Evolutionary conservation across 352 stramenopile species (phyloP), one percentile per base, ranked within the genome.

Genomic region (Salisapilia sapeloensis): DNA sequence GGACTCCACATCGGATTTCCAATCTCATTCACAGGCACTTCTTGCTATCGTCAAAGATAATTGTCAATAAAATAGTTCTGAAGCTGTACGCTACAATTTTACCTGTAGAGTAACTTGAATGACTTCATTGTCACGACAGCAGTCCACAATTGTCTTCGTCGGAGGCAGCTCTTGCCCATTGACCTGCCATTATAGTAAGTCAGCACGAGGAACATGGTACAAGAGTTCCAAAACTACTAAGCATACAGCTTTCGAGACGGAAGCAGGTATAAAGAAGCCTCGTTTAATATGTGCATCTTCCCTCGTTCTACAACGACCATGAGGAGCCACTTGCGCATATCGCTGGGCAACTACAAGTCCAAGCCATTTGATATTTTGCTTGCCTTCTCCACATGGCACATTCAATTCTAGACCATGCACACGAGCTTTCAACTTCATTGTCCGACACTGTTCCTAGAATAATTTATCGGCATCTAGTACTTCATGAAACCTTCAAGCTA

Each of bases 311-410:
- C 53, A 77, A 17, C 70, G 67, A 4, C 70, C 71, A 15, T 86
- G 71, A 2, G 67, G 69, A 4, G 56, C 53, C 24, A 50, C 48
- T 2, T 84, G 40, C 21, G 76, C 55, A 35, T 89, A 90, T 23
- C 70, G 61, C 35, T 92, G 76, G 2, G 67, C 71, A 13, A 70
- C 74, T 15, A 55, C 74, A 7, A 87, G 55, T 1, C 71, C 71
- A n/a, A 92, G 66, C 76, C 76, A 90, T 29, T 82, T 83, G 49
- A 82, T 50, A 18, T 46, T 74, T 51, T 92, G 75, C 15, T 34
- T 42, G 10, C 76, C 76, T 45, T 81, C 71, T 18, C 76, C 76
- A 46, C 76, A 90, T 2, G 71, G 55, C n/a, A 92, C 50, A 3
- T 50, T 40, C 27, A 91, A 82, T 31, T 65, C 52, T 11, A 85